These are phyloP conservation scores for Tephrocybe sp. DNA, from an alignment of 768 basidiomycete genomes.

Conservation along the genomic window DNA sequence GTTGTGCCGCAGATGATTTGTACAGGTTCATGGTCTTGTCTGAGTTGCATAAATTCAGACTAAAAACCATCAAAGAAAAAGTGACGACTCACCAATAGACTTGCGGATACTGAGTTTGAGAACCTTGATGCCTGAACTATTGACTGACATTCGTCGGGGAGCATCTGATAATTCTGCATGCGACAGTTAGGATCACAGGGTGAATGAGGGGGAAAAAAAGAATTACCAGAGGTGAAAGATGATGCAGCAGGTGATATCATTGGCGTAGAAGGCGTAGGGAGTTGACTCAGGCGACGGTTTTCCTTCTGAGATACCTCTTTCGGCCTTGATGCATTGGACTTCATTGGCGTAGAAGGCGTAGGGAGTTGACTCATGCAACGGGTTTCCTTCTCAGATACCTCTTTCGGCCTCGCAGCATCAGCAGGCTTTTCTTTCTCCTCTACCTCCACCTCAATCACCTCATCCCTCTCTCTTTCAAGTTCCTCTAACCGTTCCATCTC, in stretches of 20 bases:
- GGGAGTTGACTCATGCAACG: constrained; percentile 19
- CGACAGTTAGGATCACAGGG: neutral
- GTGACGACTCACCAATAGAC: constrained; percentile 59
- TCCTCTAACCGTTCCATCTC: constrained; percentile 68
- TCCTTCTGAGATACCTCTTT: constrained; percentile 25
- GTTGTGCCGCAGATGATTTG: constrained; percentile 56
- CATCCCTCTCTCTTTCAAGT: constrained; percentile 47
- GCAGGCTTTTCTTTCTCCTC: constrained; percentile 23
- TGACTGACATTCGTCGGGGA: constrained; percentile 15
- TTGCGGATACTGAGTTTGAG: constrained; percentile 71
- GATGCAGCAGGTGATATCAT: constrained; percentile 9
- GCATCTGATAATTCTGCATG: constrained; percentile 5
- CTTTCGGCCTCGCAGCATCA: constrained; percentile 23
- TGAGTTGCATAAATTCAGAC: constrained; percentile 21
- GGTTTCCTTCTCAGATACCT: constrained; percentile 27
- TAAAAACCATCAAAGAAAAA: neutral
- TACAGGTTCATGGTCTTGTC: constrained; percentile 68
- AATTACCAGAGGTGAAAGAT: constrained; percentile 15
- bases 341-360: constrained; percentile 2
- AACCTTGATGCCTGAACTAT: constrained; percentile 32
- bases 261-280: constrained; percentile 1
- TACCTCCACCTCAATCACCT: constrained; percentile 36
- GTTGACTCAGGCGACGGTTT: constrained; percentile 22
- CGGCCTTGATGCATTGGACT: constrained; percentile 29
- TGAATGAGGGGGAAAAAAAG: neutral